These are phyloP conservation scores for Aspergillus carbonarius DNA, from an alignment of 2,329 filamentous ascomycete genomes.

Conservation along the genomic window DNA sequence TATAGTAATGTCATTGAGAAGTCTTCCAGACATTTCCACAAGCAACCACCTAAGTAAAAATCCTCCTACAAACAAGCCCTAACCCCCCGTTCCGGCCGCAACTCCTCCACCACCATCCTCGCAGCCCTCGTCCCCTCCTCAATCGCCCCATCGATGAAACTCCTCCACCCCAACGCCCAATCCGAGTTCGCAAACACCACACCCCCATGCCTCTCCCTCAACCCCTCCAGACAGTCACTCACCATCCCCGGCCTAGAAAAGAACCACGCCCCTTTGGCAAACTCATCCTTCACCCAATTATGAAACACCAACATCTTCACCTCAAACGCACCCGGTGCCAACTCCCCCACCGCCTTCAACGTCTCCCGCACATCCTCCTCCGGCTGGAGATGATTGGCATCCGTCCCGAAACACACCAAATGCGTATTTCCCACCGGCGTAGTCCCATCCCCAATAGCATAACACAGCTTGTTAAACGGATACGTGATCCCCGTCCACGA, in stretches of 20 bases:
- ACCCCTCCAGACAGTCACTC: slow-evolving; percentile 39
- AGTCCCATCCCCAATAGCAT: slow-evolving; percentile 47
- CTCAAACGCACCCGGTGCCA: slow-evolving; percentile 31
- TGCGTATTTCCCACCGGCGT: slow-evolving; percentile 50
- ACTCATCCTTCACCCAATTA: slow-evolving; percentile 52
- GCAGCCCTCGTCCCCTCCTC: slow-evolving; percentile 24
- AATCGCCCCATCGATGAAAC: slow-evolving; percentile 36
- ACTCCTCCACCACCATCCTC: background rate
- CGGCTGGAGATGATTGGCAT: slow-evolving; percentile 45
- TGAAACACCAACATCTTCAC: slow-evolving; percentile 40
- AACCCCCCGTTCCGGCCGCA: background rate
- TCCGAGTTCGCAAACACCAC: slow-evolving; percentile 49
- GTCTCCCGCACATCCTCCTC: slow-evolving; percentile 43
- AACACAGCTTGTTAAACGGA: slow-evolving; percentile 45
- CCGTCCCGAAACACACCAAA: slow-evolving; percentile 48
- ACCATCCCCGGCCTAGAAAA: slow-evolving; percentile 42
- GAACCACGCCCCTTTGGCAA: slow-evolving; percentile 48
- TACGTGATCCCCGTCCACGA: slow-evolving; percentile 48
- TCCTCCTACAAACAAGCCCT: background rate
- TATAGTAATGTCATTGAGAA: too few relatives aligned
- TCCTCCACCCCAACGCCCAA: slow-evolving; percentile 35
- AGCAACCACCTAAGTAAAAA: too few relatives aligned
- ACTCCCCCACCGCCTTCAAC: slow-evolving; percentile 32
- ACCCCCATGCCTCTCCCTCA: slow-evolving; percentile 45
- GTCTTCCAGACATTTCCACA: too few relatives aligned